A percentile compares a stretch with the other conserved stretches of the same genome.
Evolutionary conservation across 176 grass and related monocot species (phyloP).

Genomic region (Otatea glauca): DNA sequence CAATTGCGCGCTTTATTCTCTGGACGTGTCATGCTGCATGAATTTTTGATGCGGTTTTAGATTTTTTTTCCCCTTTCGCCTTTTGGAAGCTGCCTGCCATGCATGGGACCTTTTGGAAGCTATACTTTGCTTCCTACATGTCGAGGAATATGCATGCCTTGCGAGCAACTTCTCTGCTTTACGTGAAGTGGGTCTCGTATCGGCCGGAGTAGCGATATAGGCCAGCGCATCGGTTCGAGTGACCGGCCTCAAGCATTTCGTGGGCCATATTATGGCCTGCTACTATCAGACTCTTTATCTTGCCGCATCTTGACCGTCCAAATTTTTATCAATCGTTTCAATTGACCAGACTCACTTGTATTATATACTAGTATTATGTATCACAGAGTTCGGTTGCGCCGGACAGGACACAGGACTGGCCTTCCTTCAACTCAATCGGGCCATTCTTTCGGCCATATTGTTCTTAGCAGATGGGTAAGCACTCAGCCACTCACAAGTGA

Average conservation of each 20-base stretch:
- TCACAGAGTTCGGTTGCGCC: not conserved
- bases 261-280: not conserved
- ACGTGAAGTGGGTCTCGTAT: not conserved
- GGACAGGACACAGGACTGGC: not conserved
- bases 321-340: too few species aligned
- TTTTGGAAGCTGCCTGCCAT: not conserved
- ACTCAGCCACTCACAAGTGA: too few species aligned
- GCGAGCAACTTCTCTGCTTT: not conserved
- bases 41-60: not conserved
- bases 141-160: slow-evolving; percentile 63
- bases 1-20: slow-evolving; percentile 42
- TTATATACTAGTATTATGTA: not conserved
- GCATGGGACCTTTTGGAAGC: slow-evolving; percentile 31
- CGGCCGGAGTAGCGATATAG: too few species aligned
- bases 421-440: not conserved
- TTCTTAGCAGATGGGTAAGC: not conserved
- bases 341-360: too few species aligned
- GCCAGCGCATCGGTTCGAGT: not conserved
- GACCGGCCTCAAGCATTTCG: not conserved
- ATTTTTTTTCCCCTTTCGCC: not conserved
- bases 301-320: not conserved
- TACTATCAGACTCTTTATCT: not conserved
- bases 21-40: slow-evolving; percentile 35
- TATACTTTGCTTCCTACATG: slow-evolving; percentile 68
- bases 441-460: not conserved